phyloP scores from a whole-genome alignment of 495 filamentous ascomycete genomes.

The Podospora appendiculata region DNA sequence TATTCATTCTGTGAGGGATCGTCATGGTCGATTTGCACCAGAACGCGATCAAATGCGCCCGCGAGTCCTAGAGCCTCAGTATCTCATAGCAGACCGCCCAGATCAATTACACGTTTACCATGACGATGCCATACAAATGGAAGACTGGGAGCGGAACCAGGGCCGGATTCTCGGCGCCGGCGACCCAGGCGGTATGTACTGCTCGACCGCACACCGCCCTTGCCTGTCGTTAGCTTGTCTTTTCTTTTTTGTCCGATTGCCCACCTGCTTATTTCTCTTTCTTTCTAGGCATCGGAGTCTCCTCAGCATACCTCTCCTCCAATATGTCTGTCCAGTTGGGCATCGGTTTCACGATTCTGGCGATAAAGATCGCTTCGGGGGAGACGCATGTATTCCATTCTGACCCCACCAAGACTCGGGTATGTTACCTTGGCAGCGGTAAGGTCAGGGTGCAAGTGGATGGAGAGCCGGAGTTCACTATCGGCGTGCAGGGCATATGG shows the following conservation, averaged over 20 bases:
- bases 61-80: too few species aligned
- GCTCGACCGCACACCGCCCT: too few species aligned
- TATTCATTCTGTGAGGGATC: too few species aligned
- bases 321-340: slow-evolving; percentile 15
- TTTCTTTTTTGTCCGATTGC: too few species aligned
- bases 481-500: slow-evolving; percentile 21
- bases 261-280: too few species aligned
- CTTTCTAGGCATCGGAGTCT: slow-evolving; percentile 15
- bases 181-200: not conserved
- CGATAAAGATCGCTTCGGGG: slow-evolving; percentile 19
- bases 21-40: too few species aligned
- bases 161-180: not conserved
- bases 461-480: slow-evolving; percentile 14
- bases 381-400: slow-evolving; percentile 8
- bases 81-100: too few species aligned
- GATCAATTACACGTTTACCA: too few species aligned
- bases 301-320: slow-evolving; percentile 16
- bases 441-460: slow-evolving; percentile 21
- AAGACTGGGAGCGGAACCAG: slow-evolving; percentile 8
- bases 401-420: slow-evolving; percentile 6
- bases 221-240: too few species aligned
- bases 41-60: too few species aligned
- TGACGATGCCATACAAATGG: not conserved
- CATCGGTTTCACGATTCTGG: slow-evolving; percentile 12
- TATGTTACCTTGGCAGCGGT: slow-evolving; percentile 19